These are phyloP conservation scores for Herpetomonas muscarum DNA, from an alignment of 208 protist species.

Conservation along the genomic window DNA sequence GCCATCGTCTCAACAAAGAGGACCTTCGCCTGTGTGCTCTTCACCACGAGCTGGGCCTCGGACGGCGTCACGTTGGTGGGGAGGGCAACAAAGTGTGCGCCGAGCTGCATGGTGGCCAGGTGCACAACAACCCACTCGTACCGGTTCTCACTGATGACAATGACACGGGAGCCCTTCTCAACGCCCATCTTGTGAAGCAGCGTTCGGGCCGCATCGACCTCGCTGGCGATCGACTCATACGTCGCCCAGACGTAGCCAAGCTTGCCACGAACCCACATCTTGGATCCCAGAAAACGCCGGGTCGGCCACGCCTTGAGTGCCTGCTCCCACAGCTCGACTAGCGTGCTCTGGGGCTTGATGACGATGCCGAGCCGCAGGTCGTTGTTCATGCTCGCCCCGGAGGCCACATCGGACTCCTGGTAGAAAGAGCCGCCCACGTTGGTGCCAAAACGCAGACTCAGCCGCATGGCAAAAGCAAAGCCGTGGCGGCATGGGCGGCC, in stretches of 20 bases:
- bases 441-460: constrained; percentile 37
- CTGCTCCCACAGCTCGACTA: constrained; percentile 86
- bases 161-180: constrained; percentile 76
- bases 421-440: constrained; percentile 80
- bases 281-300: constrained; percentile 81
- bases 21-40: constrained; percentile 80
- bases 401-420: constrained; percentile 67
- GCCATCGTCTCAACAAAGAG: constrained; percentile 84
- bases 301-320: constrained; percentile 73
- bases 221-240: constrained; percentile 83
- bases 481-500: neutral
- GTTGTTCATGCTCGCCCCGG: constrained; percentile 56
- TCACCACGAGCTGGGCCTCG: constrained; percentile 80
- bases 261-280: constrained; percentile 86
- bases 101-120: constrained; percentile 83
- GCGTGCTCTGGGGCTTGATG: constrained; percentile 86
- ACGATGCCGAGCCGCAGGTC: constrained; percentile 72
- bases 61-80: constrained; percentile 86
- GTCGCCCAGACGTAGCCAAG: constrained; percentile 88
- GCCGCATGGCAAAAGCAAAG: neutral
- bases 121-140: constrained; percentile 92
- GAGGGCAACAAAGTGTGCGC: constrained; percentile 85
- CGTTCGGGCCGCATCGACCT: constrained; percentile 78
- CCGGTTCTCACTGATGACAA: constrained; percentile 88
- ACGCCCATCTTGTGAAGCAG: constrained; percentile 80